Evolutionary conservation across 2,329 filamentous ascomycete species (phyloP), one percentile per base, ranked within the genome.

Genomic region (Dryadomyces quercivorus): DNA sequence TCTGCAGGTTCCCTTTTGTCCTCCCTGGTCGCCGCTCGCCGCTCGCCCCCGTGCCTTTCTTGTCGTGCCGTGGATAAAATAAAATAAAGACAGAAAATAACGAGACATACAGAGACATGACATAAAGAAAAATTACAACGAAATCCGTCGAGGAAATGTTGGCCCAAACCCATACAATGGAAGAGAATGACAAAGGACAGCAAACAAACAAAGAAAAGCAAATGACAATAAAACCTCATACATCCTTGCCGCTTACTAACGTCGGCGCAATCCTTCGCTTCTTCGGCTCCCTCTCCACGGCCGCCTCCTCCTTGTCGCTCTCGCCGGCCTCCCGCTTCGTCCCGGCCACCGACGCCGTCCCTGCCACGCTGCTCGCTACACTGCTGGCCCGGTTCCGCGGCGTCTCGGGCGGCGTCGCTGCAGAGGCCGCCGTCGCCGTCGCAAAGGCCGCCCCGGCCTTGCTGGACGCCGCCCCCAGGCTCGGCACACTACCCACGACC

Each of bases 351-450:
- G 52, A 46, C 0, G 50, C 46, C 38, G 55, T 82, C 50, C 80
- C 54, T 18, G 63, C 61, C 1, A 63, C 59, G 47, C 63, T 68
- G 44, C 65, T 67, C 16, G 77, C 69, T n/a, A 67, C 75, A 55
- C 75, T 81, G 26, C 73, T 77, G 47, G 75, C 73, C 5, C 78
- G 75, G 62, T 78, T 81, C 51, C 81, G 76, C 6, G 92, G 92
- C 3, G 92, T 97, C 66, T 95, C 86, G 1, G 92, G 93, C 2
- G 93, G 92, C 8, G 92, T 96, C 12, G 42, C 12, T n/a, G 47
- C 47, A 2, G 26, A 26, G 8, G 40, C 44, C 5, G 52, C 36
- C 4, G 49, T 46, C 5, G 50, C 47, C 7, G 21, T 36, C 5
- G 49, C 45, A n/a, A 46, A 34, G 20, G 42, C 42, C 22, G 31